Percentiles rank a stretch among this genome's conserved stretches.
Evolutionary conservation across 495 filamentous ascomycete genomes (phyloP).

Genomic region (Lasiosphaeriaceae sp.): DNA sequence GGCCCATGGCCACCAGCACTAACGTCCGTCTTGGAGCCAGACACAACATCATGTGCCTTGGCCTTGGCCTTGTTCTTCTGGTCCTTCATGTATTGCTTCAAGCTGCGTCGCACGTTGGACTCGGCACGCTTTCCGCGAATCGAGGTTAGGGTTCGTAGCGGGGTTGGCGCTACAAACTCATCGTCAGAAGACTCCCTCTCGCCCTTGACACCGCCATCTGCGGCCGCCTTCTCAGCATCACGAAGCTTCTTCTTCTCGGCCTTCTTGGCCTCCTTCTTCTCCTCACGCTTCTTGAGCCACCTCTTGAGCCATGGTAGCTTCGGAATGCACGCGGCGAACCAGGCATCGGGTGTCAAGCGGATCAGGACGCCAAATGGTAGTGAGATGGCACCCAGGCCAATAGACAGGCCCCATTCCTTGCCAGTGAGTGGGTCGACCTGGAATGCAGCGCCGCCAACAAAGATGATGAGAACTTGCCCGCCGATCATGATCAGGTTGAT

Average conservation of each 20-base stretch:
- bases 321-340: conserved; percentile 19
- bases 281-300: neutral
- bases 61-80: conserved; percentile 24
- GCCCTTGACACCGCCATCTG: neutral
- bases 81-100: conserved; percentile 28
- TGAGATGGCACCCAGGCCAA: conserved; percentile 66
- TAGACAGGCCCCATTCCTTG: conserved; percentile 71
- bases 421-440: conserved; percentile 55
- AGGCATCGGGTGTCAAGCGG: conserved; percentile 54
- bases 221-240: neutral
- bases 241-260: neutral
- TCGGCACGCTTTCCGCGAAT: conserved; percentile 21
- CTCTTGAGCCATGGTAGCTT: conserved; percentile 14
- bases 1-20: neutral
- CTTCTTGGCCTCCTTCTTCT: conserved; percentile 6
- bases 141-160: conserved; percentile 20
- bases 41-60: conserved; percentile 1
- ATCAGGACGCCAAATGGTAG: conserved; percentile 67
- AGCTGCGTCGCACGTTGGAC: conserved; percentile 19
- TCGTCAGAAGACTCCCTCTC: conserved; percentile 5
- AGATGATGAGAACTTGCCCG: conserved; percentile 82
- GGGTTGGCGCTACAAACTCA: conserved; percentile 4
- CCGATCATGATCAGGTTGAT: conserved; percentile 82
- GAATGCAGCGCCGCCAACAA: conserved; percentile 69
- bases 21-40: neutral